Base-by-base conservation (phyloP, 2,329 filamentous ascomycete genomes). In the Colletotrichum caudatum region DNA sequence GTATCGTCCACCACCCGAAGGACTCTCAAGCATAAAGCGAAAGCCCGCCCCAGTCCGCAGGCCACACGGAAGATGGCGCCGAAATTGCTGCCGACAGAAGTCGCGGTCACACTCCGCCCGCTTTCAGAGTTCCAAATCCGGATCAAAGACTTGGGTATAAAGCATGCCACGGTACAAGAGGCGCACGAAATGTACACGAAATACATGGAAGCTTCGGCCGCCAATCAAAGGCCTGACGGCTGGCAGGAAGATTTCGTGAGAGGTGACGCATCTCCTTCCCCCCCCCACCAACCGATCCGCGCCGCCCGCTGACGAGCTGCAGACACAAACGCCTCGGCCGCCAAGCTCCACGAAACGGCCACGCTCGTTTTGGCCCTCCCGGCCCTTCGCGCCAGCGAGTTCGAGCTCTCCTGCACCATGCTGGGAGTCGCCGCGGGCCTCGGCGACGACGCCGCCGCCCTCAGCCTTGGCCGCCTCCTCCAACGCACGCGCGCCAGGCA, bases 401-500 rank as follows among this genome's bases (percentile, higher is more conserved):
- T 35, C 1, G n/a, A 57, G 18, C 35, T 66, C 18, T 20, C 20
- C 5, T 58, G 29, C 35, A 37, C 33, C 23, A 71, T 83, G 65
- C 80, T 81, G 76, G 69, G 76, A 46, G 75, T 77, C 6, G 81
- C 82, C 12, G 78, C 81, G 1, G 77, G 76, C 18, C 74, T 76
- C 62, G 78, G 80, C 39, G 74, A 79, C 64, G 73, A 73, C 5
- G 71, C 76, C 37, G 78, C 81, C 23, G 80, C 78, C n/a, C 64
- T 83, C 26, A 54, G 44, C 46, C 60, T 70, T 33, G 54, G 54
- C 39, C 53, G 58, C 41, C 12, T 18, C 14, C 54, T 74, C 29
- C 29, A 59, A 37, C 9, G 11, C 5, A 12, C 16, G n/a, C 6
- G 18, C 23, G 6, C 29, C 1, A 56, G 35, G 6, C n/a, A 37